Evolutionary conservation across 2,329 filamentous ascomycete genomes (phyloP), one percentile per base, ranked within the genome.

Genomic region (Beauveria sp.): DNA sequence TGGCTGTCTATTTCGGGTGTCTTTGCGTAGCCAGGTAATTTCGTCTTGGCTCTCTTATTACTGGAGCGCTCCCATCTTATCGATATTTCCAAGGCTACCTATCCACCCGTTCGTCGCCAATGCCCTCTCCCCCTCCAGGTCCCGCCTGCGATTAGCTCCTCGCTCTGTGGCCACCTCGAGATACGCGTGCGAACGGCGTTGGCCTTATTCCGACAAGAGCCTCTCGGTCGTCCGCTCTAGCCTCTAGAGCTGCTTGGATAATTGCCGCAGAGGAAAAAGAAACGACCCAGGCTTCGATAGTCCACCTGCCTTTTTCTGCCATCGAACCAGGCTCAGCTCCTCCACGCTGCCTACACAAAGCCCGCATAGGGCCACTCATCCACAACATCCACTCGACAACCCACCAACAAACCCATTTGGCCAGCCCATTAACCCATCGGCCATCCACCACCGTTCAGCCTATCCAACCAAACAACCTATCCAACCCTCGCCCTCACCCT

Each of bases 261-360:
- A 46, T 34, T 34, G 7, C 54, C 54, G 26, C 42, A 46, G 34
- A 57, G 38, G n/a, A 38, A 47, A 46, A 22, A 26, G 42, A 47
- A 56, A 47, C 53, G n/a, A 34, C 38, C 12, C 38, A 14, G 24
- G 12, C 18, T 42, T 14, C 40, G 26, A 56, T 46, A 14, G 43
- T 10, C 54, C 42, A 38, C 54, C 54, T 56, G 54, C 54, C 54
- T 43, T 18, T 45, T 55, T 45, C 52, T 45, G 16, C 38, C 53
- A 12, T 55, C 54, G 24, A n/a, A 30, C 53, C 42, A 47, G 28
- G 24, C n/a, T 56, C 54, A 56, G 54, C 54, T 56, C 54, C 53
- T 56, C 54, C 54, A 42, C 51, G 34, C 20, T 20, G 30, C 51
- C 16, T 30, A 18, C 54, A 9, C n/a, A 20, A 55, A 40, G 24